phyloP scores from a whole-genome alignment of 2,329 filamentous ascomycete species.

The Trichoderma sp. region DNA sequence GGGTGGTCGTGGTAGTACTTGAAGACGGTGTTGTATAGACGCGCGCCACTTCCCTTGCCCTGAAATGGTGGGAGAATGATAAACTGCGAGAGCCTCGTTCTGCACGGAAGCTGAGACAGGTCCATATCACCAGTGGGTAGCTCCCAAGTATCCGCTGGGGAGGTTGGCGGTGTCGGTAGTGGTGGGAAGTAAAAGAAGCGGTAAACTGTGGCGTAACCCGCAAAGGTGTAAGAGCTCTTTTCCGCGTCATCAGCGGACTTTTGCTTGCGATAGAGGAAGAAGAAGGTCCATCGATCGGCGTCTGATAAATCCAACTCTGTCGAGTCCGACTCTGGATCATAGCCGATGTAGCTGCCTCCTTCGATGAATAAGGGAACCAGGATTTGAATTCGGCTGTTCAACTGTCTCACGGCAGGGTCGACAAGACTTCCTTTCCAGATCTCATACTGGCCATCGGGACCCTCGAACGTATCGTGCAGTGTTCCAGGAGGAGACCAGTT shows the following conservation, averaged over 20 bases:
- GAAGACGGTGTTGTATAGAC: constrained; percentile 81
- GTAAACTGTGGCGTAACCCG: constrained; percentile 89
- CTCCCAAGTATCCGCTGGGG: constrained; percentile 45
- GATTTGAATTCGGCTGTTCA: constrained; percentile 81
- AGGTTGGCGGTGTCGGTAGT: constrained; percentile 46
- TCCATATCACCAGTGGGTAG: constrained; percentile 48
- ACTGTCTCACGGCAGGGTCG: constrained; percentile 66
- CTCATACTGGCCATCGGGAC: constrained; percentile 68
- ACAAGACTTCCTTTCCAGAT: constrained; percentile 79
- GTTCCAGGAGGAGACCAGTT: constrained; percentile 73
- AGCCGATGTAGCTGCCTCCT: constrained; percentile 74
- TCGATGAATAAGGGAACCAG: constrained; percentile 88
- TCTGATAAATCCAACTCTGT: constrained; percentile 69
- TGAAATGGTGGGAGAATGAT: constrained; percentile 88
- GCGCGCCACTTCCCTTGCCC: constrained; percentile 72
- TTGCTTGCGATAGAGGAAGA: constrained; percentile 75
- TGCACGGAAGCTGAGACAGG: constrained; percentile 66
- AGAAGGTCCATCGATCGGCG: constrained; percentile 87
- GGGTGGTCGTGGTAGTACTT: constrained; percentile 64
- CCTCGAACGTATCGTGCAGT: constrained; percentile 64
- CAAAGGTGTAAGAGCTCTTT: constrained; percentile 71
- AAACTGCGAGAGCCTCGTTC: constrained; percentile 90
- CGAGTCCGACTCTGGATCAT: constrained; percentile 50
- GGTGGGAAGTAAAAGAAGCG: constrained; percentile 71
- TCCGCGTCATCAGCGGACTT: constrained; percentile 41